These are phyloP conservation scores for Heracleum sosnowskyi DNA, from an alignment of 129 eudicot genomes.

Conservation along the genomic window DNA sequence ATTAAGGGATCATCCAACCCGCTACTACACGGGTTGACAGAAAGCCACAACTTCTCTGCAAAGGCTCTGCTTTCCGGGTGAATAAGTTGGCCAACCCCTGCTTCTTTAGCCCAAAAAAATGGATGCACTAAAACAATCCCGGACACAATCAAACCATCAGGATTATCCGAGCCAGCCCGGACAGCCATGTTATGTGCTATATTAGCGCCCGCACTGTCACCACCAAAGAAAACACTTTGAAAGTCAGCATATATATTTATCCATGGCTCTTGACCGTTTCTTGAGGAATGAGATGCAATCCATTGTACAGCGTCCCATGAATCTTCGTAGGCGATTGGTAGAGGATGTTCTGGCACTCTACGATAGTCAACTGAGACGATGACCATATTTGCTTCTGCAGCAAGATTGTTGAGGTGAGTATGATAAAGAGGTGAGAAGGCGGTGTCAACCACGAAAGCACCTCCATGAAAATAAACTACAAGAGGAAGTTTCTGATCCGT, in stretches of 20 bases:
- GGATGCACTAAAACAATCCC: slow-evolving; percentile 28
- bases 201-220: slow-evolving; percentile 33
- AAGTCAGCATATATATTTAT: slow-evolving; percentile 20
- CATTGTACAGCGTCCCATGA: slow-evolving; percentile 25
- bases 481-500: slow-evolving; percentile 11
- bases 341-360: slow-evolving; percentile 24
- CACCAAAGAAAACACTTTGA: slow-evolving; percentile 12
- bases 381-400: slow-evolving; percentile 5
- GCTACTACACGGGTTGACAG: slow-evolving; percentile 4
- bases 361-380: slow-evolving; percentile 19
- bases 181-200: slow-evolving; percentile 23
- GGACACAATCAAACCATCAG: not conserved
- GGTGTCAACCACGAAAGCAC: slow-evolving; percentile 10
- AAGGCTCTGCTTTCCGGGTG: not conserved
- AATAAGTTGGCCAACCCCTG: not conserved
- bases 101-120: slow-evolving; percentile 20
- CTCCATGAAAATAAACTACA: slow-evolving; percentile 28
- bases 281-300: slow-evolving; percentile 15
- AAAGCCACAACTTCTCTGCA: slow-evolving; percentile 14
- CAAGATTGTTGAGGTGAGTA: slow-evolving; percentile 12
- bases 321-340: slow-evolving; percentile 20
- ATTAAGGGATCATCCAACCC: not conserved
- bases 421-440: slow-evolving; percentile 20
- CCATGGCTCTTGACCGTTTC: slow-evolving; percentile 22
- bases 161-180: slow-evolving; percentile 12